Evolutionary conservation across 2,329 filamentous ascomycete genomes (phyloP), one percentile per base, ranked within the genome.

Genomic region (Fusarium sp.): DNA sequence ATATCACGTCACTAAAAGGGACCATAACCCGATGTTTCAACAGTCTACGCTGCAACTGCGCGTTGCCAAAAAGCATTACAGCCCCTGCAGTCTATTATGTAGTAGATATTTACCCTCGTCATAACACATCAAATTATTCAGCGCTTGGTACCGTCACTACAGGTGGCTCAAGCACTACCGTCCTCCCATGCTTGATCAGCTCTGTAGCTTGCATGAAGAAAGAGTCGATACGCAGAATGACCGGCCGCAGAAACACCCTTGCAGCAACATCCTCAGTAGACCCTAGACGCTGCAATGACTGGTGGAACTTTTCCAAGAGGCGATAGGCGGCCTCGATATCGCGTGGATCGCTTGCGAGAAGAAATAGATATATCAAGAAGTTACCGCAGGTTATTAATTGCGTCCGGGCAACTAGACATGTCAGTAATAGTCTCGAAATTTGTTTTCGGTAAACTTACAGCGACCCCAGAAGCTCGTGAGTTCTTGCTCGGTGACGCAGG

Each of bases 321-420:
- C 71, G 68, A 41, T 77, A 78, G 1, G 77, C 74, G 2, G 69
- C 65, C 22, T 72, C 72, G 5, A 78, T 72, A 43, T 79, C 73
- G 4, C 58, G 54, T 3, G 67, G 67, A 7, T 75, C 73, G 0
- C 77, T 75, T 1, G 79, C 79, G 5, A 80, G 70, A 1, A 82
- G 72, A 43, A 82, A 82, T 0, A 82, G 73, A 56, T 81, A 81
- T 25, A 82, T 79, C 43, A 82, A 72, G 47, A 82, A 81, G 61
- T 82, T 82, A 13, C 79, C 79, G 34, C 78, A 79, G 0, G 81
- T 70, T 4, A 81, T 80, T 1, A 82, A 68, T 52, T 82, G 79
- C 7, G 78, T 80, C 12, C 80, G 75, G 19, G 67, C 71, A 55
- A 76, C 74, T 60, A 8, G 38, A 34, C 72, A 7, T 31, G 48